Evolutionary conservation across 495 filamentous ascomycete genomes (phyloP).

Genomic region (Alectoria sarmentosa): DNA sequence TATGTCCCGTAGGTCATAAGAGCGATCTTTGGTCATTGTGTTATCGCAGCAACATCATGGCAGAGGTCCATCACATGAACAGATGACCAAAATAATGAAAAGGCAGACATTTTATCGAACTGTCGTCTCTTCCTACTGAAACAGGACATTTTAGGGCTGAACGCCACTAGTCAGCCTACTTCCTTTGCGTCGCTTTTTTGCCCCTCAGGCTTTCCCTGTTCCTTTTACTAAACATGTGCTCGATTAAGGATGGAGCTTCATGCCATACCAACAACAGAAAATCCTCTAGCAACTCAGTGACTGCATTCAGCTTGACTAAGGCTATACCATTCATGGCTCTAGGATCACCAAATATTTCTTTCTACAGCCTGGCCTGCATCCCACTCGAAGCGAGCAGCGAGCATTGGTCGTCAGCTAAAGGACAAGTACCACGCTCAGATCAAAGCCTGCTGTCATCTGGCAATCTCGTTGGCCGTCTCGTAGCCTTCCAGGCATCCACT

Average conservation of each 20-base stretch:
- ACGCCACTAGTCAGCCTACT: not conserved
- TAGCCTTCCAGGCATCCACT: not conserved
- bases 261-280: not conserved
- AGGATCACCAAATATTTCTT: not conserved
- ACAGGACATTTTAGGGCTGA: not conserved
- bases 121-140: not conserved
- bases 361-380: not conserved
- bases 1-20: conserved; percentile 12
- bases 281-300: not conserved
- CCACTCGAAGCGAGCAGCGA: not conserved
- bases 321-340: not conserved
- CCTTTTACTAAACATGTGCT: not conserved
- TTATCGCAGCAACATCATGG: not conserved
- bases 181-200: not conserved
- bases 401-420: not conserved
- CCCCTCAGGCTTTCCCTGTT: not conserved
- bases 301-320: not conserved
- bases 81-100: not conserved
- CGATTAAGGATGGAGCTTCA: not conserved
- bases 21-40: conserved; percentile 17
- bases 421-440: not conserved
- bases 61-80: not conserved
- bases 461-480: not conserved
- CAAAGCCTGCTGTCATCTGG: not conserved
- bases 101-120: not conserved